phyloP scores from a whole-genome alignment of 2,329 filamentous ascomycete genomes.

The Bipolaris zeicola region DNA sequence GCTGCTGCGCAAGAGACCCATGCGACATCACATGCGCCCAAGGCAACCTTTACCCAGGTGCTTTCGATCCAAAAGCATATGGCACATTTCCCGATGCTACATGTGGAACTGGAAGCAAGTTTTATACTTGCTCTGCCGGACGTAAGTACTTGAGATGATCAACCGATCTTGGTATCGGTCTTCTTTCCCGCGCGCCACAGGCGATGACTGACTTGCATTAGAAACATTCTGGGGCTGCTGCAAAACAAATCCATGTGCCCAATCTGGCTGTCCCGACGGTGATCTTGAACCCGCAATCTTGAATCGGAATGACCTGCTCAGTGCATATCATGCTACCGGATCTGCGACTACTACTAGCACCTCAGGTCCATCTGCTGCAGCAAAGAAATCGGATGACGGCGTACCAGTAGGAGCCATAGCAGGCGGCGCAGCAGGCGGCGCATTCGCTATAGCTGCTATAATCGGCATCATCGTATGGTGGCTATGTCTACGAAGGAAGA shows the following conservation, averaged over 20 bases:
- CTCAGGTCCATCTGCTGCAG: not conserved
- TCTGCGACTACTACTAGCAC: conserved; percentile 9
- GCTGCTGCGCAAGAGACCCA: conserved; percentile 46
- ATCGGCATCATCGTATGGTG: conserved; percentile 26
- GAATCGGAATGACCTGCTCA: conserved; percentile 17
- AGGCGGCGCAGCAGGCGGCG: conserved; percentile 31
- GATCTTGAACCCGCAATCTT: conserved; percentile 33
- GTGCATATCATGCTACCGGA: conserved; percentile 22
- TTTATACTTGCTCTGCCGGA: conserved; percentile 45
- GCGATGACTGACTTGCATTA: not conserved
- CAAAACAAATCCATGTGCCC: conserved; percentile 41
- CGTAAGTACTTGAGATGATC: not conserved
- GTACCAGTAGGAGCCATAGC: conserved; percentile 29
- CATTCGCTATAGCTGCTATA: conserved; percentile 20
- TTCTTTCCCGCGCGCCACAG: no score
- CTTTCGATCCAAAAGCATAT: conserved; percentile 41
- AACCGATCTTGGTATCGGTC: not conserved
- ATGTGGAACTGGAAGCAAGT: conserved; percentile 34
- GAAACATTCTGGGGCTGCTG: conserved; percentile 50
- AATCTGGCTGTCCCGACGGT: conserved; percentile 32
- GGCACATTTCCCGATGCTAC: conserved; percentile 37
- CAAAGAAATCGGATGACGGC: conserved; percentile 2
- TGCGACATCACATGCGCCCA: conserved; percentile 44
- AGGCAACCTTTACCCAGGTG: conserved; percentile 37
- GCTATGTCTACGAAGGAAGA: conserved; percentile 18